Evolutionary conservation across 176 grass and related monocot species (phyloP).

Genomic region (Aegilops bicornis): DNA sequence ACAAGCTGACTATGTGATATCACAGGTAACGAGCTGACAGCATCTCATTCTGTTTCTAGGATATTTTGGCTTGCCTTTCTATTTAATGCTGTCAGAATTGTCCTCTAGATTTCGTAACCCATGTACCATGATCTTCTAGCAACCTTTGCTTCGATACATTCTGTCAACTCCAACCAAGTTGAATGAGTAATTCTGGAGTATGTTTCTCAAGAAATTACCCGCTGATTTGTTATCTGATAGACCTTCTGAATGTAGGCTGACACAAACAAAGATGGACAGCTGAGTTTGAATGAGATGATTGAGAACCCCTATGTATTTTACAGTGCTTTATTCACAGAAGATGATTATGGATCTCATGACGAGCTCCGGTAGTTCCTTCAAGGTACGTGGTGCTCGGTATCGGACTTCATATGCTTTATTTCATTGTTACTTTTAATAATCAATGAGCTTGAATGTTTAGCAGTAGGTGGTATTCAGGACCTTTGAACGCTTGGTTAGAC

Average conservation of each 20-base stretch:
- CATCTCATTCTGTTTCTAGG: conserved; percentile 12
- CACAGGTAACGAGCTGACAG: conserved; percentile 53
- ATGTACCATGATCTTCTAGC: background rate
- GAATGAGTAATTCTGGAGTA: background rate
- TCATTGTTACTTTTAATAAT: background rate
- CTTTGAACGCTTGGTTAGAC: conserved; percentile 5
- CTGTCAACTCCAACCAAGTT: conserved; percentile 18
- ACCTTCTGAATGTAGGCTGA: conserved; percentile 62
- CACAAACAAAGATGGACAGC: conserved; percentile 68
- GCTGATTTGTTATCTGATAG: conserved; percentile 11
- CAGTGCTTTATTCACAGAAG: conserved; percentile 77
- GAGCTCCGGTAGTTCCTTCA: conserved; percentile 72
- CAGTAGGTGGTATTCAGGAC: conserved; percentile 10
- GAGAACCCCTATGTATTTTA: conserved; percentile 95
- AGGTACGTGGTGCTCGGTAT: background rate
- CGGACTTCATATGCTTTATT: background rate
- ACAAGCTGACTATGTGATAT: conserved; percentile 86
- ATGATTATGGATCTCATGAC: conserved; percentile 79
- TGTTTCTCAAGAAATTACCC: background rate
- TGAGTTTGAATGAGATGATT: conserved; percentile 91
- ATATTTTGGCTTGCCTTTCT: background rate
- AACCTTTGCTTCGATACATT: conserved; percentile 16
- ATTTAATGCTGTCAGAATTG: conserved; percentile 1
- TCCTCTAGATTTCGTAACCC: background rate
- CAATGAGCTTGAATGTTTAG: background rate